Evolutionary conservation across 495 filamentous ascomycete species (phyloP), one percentile per base, ranked within the genome.

Genomic region (Cairneyella variabilis): DNA sequence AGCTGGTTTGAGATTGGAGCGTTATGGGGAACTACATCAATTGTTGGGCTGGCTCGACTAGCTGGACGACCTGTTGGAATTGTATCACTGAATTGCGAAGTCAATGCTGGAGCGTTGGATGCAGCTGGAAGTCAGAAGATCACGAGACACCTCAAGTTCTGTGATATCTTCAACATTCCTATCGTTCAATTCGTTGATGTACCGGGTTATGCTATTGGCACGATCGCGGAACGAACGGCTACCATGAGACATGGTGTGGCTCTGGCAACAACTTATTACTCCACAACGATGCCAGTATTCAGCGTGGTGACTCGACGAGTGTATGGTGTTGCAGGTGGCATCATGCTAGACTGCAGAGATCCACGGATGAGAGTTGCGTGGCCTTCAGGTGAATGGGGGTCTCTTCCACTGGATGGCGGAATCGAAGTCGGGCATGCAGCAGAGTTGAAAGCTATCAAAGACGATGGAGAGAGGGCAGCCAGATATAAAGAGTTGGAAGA

Each of bases 1-100:
- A 80, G 75, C 0, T 85, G 76, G 69, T 85, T 85, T 58, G 81
- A 84, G 58, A 84, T 84, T 44, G 82, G 82, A 6, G 59, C 74
- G 0, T 68, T 82, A 3, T 85, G 82, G 81, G 82, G 81, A 4
- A 76, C 74, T 2, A 82, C 80, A 2, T 76, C 78, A 0, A 84
- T 85, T 42, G 70, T 74, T 7, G 82, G 81, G 0, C 67, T 85
- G 8, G 82, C 79, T 7, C 66, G 80, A 14, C 65, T 85, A 14
- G 71, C 66, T 39, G 82, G 82, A 9, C 69, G 62, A 18, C 77
- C 82, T 4, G 70, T 83, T 32, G 82, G 82, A 9, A 69, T 84
- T 10, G 70, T 83, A 32, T 73, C 74, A 3, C 62, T 77, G 23
- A 80, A 84, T 58, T 79, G 78, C 50, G 82, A 84, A 63, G 74